Base-by-base conservation (phyloP, 331 rosid genomes). In the Rosa hybrid region DNA sequence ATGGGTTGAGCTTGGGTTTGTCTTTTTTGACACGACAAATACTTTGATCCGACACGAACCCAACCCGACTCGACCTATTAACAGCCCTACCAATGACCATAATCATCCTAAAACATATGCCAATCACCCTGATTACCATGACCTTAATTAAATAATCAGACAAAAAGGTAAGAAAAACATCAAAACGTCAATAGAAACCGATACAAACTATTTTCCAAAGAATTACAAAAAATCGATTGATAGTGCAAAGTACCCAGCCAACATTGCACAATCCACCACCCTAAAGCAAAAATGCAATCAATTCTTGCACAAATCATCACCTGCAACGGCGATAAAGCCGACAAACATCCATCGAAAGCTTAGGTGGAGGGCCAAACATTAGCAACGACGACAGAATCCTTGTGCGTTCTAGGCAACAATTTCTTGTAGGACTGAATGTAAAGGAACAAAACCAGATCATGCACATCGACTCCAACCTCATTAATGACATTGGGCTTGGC, bases 321-420 rank as follows among this genome's bases (percentile, higher is more conserved):
- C 99, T 96, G 99, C 85, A 96, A 90, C 44, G 99, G 99, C 39
- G 98, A 93, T 69, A 96, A 91, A 65, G 99, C 99, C 21, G 99
- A 93, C 86, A 96, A 80, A 86, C 93, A 96, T n/a, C 97, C 97
- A 78, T 96, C 98, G 77, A 96, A 96, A 60, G 99, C 99, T 27
- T 98, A 96, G 14, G 97, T 93, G 4, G 99, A 96, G 46, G 99
- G 98, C 99, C 99, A 96, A 16, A 96, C 99, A 54, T 96, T 97
- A n/a, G 95, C 89, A 14, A 96, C 97, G 4, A 98, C 83, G 8
- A 94, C 97, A 20, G 98, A 89, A 83, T 93, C 99, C 93, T 93
- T 96, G 83, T 96, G 99, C 71, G 97, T 91, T 74, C 97, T 83
- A 0, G 99, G 99, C 8, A 93, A 90, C 64, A 96, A 86, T 84